Base-by-base conservation (phyloP, 2,329 filamentous ascomycete species). In the Amauroascus niger region DNA sequence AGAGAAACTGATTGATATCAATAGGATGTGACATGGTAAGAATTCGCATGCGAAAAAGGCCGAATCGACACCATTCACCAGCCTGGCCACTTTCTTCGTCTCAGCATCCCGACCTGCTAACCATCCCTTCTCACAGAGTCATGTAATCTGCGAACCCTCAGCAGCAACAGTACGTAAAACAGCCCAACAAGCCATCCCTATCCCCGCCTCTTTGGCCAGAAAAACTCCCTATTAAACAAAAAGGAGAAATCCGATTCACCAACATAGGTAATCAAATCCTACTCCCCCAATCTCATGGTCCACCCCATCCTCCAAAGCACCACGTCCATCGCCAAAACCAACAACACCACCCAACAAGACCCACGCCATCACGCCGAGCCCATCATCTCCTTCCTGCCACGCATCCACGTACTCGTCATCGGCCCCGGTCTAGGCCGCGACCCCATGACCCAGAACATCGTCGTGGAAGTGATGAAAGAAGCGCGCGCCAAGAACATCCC, bases 211-310 rank as follows among this genome's bases (percentile, higher is more conserved):
- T 41, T 7, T 11, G n/a, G n/a, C 7, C 20, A n/a, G 22, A 52
- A 91, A 93, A 2, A 88, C 79, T 45, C 77, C 81, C n/a, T n/a
- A 44, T 69, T 72, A 67, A 49, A 63, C 57, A 3, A 18, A 41
- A 46, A 13, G 32, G 6, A 41, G 30, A 14, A 52, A 9, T 39
- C 20, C 41, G 3, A 18, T 30, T n/a, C n/a, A n/a, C n/a, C n/a
- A 2, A 53, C 37, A n/a, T 30, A 75, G 64, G 90, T 96, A 35
- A 95, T 98, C 73, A 98, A 98, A 75, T 88, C 88, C 3, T 98
- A 97, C 74, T 96, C 90, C 18, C 93, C 93, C 2, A 96, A 97
- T 68, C 78, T 98, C 26, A 98, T 98, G 91, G 93, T 98, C 9
- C 93, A 97, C 69, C 93, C 93, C 0, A 80, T 96, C 61, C 91